Percentiles rank a stretch among this genome's conserved stretches.
These are phyloP conservation scores for Hydrangea macrophylla DNA, from an alignment of 148 eudicot species.

Conservation along the genomic window DNA sequence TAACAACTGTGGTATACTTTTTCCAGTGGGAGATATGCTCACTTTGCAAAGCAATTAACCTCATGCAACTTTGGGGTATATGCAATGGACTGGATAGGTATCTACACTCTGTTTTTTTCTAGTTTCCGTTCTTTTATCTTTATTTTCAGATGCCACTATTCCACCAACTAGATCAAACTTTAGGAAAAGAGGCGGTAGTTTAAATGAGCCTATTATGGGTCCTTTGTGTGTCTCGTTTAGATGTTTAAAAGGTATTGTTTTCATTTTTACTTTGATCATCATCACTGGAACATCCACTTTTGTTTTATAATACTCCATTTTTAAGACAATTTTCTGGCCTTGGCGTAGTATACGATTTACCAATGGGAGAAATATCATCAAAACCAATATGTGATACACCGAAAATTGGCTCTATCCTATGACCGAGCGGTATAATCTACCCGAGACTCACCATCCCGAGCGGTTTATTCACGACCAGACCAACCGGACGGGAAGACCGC, in stretches of 20 bases:
- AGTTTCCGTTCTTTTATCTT: background rate
- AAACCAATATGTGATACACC: background rate
- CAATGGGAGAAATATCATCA: background rate
- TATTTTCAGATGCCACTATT: too few species aligned
- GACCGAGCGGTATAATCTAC: too few species aligned
- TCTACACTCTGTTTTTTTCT: constrained; percentile 6
- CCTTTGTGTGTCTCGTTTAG: background rate
- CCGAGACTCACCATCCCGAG: too few species aligned
- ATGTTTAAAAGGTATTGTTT: background rate
- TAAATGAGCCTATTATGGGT: background rate
- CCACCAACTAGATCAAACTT: too few species aligned
- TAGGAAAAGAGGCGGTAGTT: too few species aligned
- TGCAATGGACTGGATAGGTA: constrained; percentile 98
- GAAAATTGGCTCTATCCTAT: too few species aligned
- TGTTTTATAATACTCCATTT: background rate
- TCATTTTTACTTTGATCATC: background rate
- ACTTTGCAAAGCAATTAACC: constrained; percentile 73
- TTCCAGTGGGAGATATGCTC: constrained; percentile 77
- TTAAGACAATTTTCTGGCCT: background rate
- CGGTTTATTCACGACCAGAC: too few species aligned
- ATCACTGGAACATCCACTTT: background rate
- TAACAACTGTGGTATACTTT: constrained; percentile 14
- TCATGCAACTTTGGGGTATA: constrained; percentile 72
- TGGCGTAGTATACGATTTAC: background rate
- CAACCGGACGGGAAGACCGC: too few species aligned